These are phyloP conservation scores for Gigaspora rosea DNA, from an alignment of 192 early-diverging fungal species.

Conservation along the genomic window DNA sequence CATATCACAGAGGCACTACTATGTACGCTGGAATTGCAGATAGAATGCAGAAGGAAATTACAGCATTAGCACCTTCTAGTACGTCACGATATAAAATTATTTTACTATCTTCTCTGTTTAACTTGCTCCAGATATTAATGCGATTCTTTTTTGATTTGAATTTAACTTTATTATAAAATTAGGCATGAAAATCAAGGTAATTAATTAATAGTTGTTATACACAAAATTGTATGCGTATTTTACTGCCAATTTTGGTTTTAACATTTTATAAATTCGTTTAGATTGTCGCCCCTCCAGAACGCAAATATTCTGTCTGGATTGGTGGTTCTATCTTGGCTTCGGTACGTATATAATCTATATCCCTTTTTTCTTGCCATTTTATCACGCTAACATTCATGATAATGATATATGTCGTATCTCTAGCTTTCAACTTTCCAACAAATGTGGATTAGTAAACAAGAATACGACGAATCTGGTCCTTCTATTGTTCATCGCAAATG, in stretches of 20 bases:
- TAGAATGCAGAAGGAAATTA: conserved; percentile 98
- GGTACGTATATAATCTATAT: background rate
- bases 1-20: conserved; percentile 75
- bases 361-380: background rate
- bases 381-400: background rate
- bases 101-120: background rate
- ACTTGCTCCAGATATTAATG: background rate
- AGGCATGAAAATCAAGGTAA: conserved; percentile 32
- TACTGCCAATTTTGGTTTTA: background rate
- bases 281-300: conserved; percentile 97
- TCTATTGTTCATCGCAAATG: conserved; percentile 98
- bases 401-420: background rate
- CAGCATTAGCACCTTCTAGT: conserved; percentile 89
- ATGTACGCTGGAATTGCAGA: conserved; percentile 98
- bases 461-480: conserved; percentile 98
- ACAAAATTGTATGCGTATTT: background rate
- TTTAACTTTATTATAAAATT: background rate
- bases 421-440: conserved; percentile 95
- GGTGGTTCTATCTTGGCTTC: conserved; percentile 98
- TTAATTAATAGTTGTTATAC: background rate
- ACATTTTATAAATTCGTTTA: conserved; percentile 56
- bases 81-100: conserved; percentile 62
- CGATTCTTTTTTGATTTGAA: background rate
- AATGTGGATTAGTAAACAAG: conserved; percentile 99
- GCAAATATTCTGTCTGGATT: conserved; percentile 99